Evolutionary conservation across 768 basidiomycete genomes (phyloP).

Genomic region (Omphalotus guepiniiformis): DNA sequence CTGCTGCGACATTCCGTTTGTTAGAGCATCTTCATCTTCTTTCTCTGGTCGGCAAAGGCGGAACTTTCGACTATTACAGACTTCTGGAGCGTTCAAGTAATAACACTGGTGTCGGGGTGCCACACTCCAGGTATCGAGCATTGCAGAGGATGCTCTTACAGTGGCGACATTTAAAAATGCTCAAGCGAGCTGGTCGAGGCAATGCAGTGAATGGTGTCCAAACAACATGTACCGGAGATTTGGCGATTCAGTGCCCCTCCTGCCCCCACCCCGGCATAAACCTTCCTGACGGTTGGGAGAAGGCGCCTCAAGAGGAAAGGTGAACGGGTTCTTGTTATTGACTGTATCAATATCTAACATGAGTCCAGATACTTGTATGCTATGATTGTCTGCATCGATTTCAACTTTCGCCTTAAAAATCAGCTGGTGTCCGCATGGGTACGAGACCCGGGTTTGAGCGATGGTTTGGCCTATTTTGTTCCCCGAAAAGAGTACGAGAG

Average conservation of each 20-base stretch:
- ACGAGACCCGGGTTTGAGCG: background rate
- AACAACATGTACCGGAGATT: conserved; percentile 10
- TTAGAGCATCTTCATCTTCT: conserved; percentile 24
- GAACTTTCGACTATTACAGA: conserved; percentile 23
- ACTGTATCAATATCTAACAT: too few relatives aligned
- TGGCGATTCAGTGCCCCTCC: conserved; percentile 18
- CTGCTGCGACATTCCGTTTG: conserved; percentile 22
- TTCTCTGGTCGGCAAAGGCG: conserved; percentile 24
- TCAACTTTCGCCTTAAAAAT: background rate
- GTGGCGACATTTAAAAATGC: conserved; percentile 15
- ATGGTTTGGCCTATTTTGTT: conserved; percentile 13
- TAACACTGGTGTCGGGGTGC: conserved; percentile 17
- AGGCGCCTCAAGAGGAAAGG: background rate
- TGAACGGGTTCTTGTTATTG: too few relatives aligned
- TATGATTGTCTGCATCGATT: background rate
- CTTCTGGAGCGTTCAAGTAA: conserved; percentile 18
- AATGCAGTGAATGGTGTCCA: conserved; percentile 13
- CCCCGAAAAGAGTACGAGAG: conserved; percentile 5
- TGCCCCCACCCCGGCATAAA: conserved; percentile 20
- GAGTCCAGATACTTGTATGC: too few relatives aligned
- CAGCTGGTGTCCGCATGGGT: background rate
- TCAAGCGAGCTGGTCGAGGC: conserved; percentile 17
- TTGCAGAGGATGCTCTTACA: conserved; percentile 18
- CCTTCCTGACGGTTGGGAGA: conserved; percentile 4
- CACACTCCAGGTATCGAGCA: conserved; percentile 14